Conservation (phyloP, 768 basidiomycete genomes). For the Rhodotorula babjevae region DNA sequence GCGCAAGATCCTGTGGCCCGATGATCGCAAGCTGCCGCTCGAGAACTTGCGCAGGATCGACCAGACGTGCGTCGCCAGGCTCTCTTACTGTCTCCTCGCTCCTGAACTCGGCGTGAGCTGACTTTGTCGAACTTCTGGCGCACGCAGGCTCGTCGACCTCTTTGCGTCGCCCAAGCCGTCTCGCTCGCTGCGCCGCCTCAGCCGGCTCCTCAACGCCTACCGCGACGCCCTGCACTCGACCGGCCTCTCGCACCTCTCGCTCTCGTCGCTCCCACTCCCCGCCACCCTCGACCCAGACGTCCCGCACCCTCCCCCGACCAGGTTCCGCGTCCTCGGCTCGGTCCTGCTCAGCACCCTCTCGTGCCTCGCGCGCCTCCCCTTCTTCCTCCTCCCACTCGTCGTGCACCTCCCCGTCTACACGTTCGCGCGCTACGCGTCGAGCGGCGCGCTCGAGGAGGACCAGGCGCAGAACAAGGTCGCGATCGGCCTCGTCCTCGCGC, state of each 20-base stretch:
- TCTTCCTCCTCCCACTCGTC: constrained; percentile 80
- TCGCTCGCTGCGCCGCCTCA: constrained; percentile 2
- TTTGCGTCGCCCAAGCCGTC: constrained; percentile 20
- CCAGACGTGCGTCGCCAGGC: constrained; percentile 69
- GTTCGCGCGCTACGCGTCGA: constrained; percentile 68
- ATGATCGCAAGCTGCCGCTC: constrained; percentile 66
- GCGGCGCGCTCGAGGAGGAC: constrained; percentile 75
- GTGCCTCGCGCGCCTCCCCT: constrained; percentile 69
- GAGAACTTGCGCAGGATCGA: constrained; percentile 77
- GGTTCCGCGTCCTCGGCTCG: constrained; percentile 70
- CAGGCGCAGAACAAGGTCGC: constrained; percentile 95
- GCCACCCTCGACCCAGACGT: constrained; percentile 69
- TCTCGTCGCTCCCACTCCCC: constrained; percentile 79
- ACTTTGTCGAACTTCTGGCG: not conserved
- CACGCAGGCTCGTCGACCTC: constrained; percentile 26
- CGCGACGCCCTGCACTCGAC: constrained; percentile 76
- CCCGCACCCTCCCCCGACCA: constrained; percentile 64
- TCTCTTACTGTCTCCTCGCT: not conserved
- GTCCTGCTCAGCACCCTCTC: constrained; percentile 73
- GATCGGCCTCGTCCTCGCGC: constrained; percentile 68
- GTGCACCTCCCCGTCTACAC: constrained; percentile 62
- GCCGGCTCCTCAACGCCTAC: constrained; percentile 69
- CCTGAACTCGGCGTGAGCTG: not conserved
- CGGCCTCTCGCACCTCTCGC: constrained; percentile 74
- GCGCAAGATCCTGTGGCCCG: constrained; percentile 84